Evolutionary conservation across 331 rosid genomes (phyloP), one percentile per base, ranked within the genome.

Genomic region (Acacia pycnantha): DNA sequence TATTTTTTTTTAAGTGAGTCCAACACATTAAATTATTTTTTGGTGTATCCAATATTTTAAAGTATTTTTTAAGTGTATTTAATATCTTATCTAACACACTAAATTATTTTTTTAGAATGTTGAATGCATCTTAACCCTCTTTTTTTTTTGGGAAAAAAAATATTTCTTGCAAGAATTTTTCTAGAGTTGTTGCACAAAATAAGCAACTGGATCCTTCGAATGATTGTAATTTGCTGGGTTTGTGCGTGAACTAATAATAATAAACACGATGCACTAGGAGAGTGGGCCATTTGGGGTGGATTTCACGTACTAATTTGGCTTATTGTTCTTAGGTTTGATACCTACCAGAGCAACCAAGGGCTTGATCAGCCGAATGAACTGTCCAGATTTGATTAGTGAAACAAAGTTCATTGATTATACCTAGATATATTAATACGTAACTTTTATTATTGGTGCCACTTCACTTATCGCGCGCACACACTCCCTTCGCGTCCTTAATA

Each of bases 201-300:
- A 9, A 21, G 62, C 24, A 54, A n/a, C 4, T 21, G 79, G 8
- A 43, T 29, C 66, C 4, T n/a, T 50, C 22, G 73, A 84, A 80
- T 83, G 76, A 74, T 88, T 85, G 76, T 74, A 9, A 69, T 82
- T 73, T 50, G 31, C 16, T 47, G 70, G 22, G 59, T 64, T 3
- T 15, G 13, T 15, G 13, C 2, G 10, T 22, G 11, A 4, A 69
- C 7, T 31, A 31, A 31, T 31, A 21, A 69, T 40, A 11, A 69
- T 18, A 69, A 10, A 22, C 22, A 27, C 40, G n/a, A 14, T 27
- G 69, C 69, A 26, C 27, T 8, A 24, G 1, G 14, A 61, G 15
- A 12, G 15, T 24, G 37, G 67, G 13, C 26, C 35, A 26, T 11
- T 26, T 22, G 1, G 62, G 62, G 59, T 53, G 24, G 24, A 53